phyloP scores from a whole-genome alignment of 2,329 filamentous ascomycete species.

The Thielaviopsis ethacetica region DNA sequence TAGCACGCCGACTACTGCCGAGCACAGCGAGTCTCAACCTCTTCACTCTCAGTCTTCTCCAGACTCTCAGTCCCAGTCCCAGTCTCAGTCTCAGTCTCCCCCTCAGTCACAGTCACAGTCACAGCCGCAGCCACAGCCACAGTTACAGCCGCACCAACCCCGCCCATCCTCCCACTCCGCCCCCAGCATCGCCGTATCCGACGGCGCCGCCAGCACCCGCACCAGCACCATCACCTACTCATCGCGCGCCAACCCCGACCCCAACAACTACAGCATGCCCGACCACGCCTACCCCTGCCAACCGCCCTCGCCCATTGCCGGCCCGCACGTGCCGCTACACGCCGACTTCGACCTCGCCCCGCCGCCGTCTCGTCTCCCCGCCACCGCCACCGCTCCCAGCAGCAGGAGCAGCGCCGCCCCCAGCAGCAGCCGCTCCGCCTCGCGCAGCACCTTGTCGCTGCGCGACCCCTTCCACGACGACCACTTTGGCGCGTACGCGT shows the following conservation, averaged over 20 bases:
- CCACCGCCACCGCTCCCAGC: neutral
- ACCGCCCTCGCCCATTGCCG: slow-evolving; percentile 3
- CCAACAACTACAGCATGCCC: neutral
- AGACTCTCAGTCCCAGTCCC: too few relatives aligned
- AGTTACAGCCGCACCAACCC: too few relatives aligned
- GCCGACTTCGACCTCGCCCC: slow-evolving; percentile 7
- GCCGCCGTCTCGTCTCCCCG: neutral
- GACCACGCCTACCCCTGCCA: neutral
- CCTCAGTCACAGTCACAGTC: too few relatives aligned
- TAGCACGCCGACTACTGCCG: too few relatives aligned
- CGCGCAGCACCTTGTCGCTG: slow-evolving; percentile 4
- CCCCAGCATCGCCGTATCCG: too few relatives aligned
- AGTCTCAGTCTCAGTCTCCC: too few relatives aligned
- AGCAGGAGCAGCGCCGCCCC: too few relatives aligned
- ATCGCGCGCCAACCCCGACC: neutral
- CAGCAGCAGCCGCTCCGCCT: neutral
- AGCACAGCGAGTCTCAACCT: too few relatives aligned
- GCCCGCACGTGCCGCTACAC: slow-evolving; percentile 8
- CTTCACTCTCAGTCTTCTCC: too few relatives aligned
- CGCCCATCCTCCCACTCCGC: too few relatives aligned
- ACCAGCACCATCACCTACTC: neutral
- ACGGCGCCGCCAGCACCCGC: neutral
- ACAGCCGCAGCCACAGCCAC: too few relatives aligned
- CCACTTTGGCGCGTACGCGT: slow-evolving; percentile 5
- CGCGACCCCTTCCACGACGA: slow-evolving; percentile 12